Conservation (phyloP, 2,329 filamentous ascomycete genomes). For the Aspergillus clavatus region DNA sequence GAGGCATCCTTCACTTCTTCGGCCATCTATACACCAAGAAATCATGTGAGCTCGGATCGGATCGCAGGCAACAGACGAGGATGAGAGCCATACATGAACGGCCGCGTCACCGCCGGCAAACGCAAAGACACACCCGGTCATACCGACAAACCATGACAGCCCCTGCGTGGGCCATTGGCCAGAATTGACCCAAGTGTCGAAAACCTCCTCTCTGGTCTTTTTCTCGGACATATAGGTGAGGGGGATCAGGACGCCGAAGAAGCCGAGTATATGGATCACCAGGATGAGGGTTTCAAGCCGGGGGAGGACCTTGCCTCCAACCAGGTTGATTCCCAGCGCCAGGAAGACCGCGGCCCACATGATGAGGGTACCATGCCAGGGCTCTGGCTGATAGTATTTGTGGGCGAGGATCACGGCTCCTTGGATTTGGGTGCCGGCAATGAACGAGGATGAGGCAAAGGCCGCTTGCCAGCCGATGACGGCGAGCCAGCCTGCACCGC, state of each 20-base stretch:
- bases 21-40: conserved; percentile 23
- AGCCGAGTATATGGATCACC: conserved; percentile 49
- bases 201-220: conserved; percentile 40
- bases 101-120: conserved; percentile 37
- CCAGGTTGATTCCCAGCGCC: conserved; percentile 41
- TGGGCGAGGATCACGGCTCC: conserved; percentile 37
- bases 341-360: conserved; percentile 42
- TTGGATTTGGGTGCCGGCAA: conserved; percentile 33
- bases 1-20: conserved; percentile 40
- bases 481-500: conserved; percentile 34
- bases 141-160: conserved; percentile 39
- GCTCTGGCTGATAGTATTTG: conserved; percentile 31
- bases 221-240: conserved; percentile 41
- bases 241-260: conserved; percentile 49
- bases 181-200: conserved; percentile 46
- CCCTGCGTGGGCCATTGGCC: conserved; percentile 42
- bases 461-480: conserved; percentile 42
- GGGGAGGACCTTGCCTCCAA: conserved; percentile 41
- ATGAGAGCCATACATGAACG: conserved; percentile 30
- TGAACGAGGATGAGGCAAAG: conserved; percentile 35
- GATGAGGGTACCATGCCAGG: conserved; percentile 49
- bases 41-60: not conserved
- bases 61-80: not conserved
- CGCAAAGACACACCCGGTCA: conserved; percentile 32
- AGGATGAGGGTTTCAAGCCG: conserved; percentile 47